Evolutionary conservation across 2,329 filamentous ascomycete species (phyloP).

Genomic region (Fusarium continuum): DNA sequence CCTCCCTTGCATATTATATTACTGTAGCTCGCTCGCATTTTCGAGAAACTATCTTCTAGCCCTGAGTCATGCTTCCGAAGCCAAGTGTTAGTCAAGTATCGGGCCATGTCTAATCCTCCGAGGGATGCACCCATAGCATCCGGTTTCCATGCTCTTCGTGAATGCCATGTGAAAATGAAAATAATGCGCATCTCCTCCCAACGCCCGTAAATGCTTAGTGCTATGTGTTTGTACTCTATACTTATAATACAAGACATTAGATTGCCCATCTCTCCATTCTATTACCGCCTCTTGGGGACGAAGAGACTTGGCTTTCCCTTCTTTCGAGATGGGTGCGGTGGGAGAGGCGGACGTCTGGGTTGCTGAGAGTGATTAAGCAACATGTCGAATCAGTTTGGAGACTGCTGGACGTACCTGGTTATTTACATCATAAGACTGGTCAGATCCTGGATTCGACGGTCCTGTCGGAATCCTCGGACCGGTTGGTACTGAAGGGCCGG

Average conservation of each 20-base stretch:
- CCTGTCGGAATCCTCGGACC: constrained; percentile 25
- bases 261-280: neutral
- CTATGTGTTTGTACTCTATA: constrained; percentile 15
- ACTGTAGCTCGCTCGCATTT: neutral
- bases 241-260: constrained; percentile 14
- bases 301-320: constrained; percentile 57
- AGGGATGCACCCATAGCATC: neutral
- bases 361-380: constrained; percentile 32
- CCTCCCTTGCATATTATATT: constrained; percentile 26
- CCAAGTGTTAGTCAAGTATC: neutral
- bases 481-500: constrained; percentile 4
- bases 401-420: constrained; percentile 32
- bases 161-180: constrained; percentile 6
- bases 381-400: neutral
- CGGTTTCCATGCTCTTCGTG: neutral
- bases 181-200: constrained; percentile 10
- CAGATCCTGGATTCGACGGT: constrained; percentile 35
- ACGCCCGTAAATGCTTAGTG: constrained; percentile 36
- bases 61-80: neutral
- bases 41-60: constrained; percentile 2
- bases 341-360: constrained; percentile 31
- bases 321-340: constrained; percentile 48
- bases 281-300: constrained; percentile 51
- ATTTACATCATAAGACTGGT: constrained; percentile 24
- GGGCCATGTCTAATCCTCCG: neutral